Evolutionary conservation across 257 asterid genomes (phyloP), one percentile per base, ranked within the genome.

Genomic region (Echites panduratus): DNA sequence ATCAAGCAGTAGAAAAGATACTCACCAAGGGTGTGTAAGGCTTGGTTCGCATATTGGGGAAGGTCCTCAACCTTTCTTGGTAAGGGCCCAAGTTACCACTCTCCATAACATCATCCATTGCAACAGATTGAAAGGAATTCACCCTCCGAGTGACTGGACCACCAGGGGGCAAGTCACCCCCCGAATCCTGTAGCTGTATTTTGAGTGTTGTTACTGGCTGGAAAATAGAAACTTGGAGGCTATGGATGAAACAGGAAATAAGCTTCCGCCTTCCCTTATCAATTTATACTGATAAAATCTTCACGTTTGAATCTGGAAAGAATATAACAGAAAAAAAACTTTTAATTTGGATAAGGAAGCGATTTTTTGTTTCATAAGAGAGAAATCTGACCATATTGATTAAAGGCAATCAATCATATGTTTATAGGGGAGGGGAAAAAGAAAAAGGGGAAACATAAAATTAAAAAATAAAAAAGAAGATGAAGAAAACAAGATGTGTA

Each of bases 71-170:
- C 85, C 92, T 86, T 38, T 88, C 98, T 72, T 86, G 96, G 79
- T 84, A 95, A 45, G 88, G 78, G 75, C 92, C 93, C 87, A 93
- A 78, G 77, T 79, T 84, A 54, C 97, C 97, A 74, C 87, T 86
- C 80, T 95, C 99, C 88, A 95, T 78, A 73, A 84, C 95, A 66
- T 86, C 96, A 75, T 95, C 97, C 99, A 92, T 95, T 47, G 91
- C 79, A 68, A 89, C 86, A 45, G 94, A 76, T 82, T 92, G 93
- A 82, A 86, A 95, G 79, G 93, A 87, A 80, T 89, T 90, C 73
- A 83, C 87, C 90, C 98, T 85, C 81, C 89, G 85, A 58, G 89
- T 87, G 49, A 88, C 85, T 11, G 94, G 92, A 74, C 90, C 89
- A 77, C 82, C 77, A 76, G 78, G 89, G 95, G 95, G 93, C 89